phyloP scores from a whole-genome alignment of 75 land plant genomes.

The Selaginella tamariscina region DNA sequence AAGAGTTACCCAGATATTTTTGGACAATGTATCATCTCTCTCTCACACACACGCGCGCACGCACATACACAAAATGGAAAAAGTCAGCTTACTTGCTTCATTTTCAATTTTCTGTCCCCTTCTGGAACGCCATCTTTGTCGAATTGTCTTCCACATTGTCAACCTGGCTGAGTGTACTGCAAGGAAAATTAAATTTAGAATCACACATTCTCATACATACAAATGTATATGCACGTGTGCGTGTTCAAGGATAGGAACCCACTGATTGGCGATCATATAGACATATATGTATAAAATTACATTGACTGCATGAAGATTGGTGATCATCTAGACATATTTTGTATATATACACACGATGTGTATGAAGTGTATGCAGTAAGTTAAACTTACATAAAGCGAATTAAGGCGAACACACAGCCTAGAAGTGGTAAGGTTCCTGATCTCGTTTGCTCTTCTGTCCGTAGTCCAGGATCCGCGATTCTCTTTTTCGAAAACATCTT shows the following conservation, averaged over 20 bases:
- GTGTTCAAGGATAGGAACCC: too few relatives aligned
- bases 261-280: too few relatives aligned
- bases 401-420: slow-evolving; percentile 78
- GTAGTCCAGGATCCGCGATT: slow-evolving; percentile 39
- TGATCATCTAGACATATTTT: too few relatives aligned
- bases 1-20: background rate
- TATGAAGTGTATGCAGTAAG: too few relatives aligned
- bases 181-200: background rate
- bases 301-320: too few relatives aligned
- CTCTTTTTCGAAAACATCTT: slow-evolving; percentile 80
- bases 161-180: slow-evolving; percentile 81
- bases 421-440: slow-evolving; percentile 49
- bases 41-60: background rate
- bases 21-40: background rate
- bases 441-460: slow-evolving; percentile 53
- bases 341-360: too few relatives aligned
- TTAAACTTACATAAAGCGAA: slow-evolving; percentile 70
- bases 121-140: slow-evolving; percentile 45
- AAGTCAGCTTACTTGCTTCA: background rate
- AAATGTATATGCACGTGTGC: too few relatives aligned
- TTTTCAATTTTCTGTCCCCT: slow-evolving; percentile 8
- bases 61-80: background rate
- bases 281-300: too few relatives aligned
- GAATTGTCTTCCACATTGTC: slow-evolving; percentile 78
- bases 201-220: too few relatives aligned